Percentiles rank a stretch among this genome's conserved stretches.
Conservation (phyloP, 2,329 filamentous ascomycete genomes). For the Dryadomyces sulphureus region DNA sequence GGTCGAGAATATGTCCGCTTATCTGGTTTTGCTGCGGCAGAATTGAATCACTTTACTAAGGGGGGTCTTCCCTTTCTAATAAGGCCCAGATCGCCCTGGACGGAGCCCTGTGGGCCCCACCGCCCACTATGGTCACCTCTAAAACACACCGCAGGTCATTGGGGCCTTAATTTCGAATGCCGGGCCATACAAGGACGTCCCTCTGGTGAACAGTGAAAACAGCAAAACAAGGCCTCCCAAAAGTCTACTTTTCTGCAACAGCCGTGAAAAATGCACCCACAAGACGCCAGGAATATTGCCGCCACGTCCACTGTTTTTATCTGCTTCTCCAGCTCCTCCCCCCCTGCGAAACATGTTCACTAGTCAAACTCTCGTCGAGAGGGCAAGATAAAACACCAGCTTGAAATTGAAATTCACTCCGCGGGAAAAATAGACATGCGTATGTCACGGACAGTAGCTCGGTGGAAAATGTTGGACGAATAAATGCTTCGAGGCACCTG, state of each 20-base stretch:
- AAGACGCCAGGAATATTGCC: conserved; percentile 11
- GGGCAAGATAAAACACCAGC: conserved; percentile 3
- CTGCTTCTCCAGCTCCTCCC: conserved; percentile 4
- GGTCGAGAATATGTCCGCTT: no score
- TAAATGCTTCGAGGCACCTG: not conserved
- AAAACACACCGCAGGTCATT: not conserved
- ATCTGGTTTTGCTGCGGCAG: no score
- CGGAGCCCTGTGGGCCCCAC: not conserved
- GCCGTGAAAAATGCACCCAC: conserved; percentile 7
- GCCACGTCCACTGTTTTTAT: conserved; percentile 7
- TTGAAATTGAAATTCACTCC: not conserved
- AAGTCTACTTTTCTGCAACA: conserved; percentile 14
- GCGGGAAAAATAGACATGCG: conserved; percentile 2
- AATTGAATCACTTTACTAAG: conserved; percentile 3
- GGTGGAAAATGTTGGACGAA: not conserved
- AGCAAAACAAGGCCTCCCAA: conserved; percentile 14
- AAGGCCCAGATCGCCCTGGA: conserved; percentile 3
- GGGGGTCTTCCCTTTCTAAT: not conserved
- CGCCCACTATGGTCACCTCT: not conserved
- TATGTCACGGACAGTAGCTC: conserved; percentile 1
- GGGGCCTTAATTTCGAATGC: no score
- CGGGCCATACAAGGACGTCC: no score
- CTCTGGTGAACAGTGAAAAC: conserved; percentile 1
- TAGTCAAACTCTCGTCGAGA: conserved; percentile 1
- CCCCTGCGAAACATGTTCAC: conserved; percentile 4